phyloP scores from a whole-genome alignment of 2,329 filamentous ascomycete genomes.

The Orbilia ellipsospora region DNA sequence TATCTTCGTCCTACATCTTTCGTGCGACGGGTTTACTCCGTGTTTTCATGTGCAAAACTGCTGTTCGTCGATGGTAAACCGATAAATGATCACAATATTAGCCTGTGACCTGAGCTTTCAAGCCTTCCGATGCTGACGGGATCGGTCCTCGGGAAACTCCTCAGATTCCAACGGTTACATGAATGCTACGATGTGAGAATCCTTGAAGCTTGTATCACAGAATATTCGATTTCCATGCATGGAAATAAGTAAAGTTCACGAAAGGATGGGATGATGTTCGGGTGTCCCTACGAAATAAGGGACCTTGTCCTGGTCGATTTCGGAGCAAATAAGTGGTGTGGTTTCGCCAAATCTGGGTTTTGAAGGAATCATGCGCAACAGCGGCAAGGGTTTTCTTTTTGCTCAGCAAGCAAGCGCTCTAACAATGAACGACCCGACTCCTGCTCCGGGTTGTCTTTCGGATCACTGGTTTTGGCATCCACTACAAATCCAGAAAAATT shows the following conservation, averaged over 20 bases:
- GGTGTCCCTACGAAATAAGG: neutral
- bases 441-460: constrained; percentile 35
- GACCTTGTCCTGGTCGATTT: constrained; percentile 22
- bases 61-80: neutral
- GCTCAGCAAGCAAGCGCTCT: constrained; percentile 24
- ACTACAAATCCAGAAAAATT: neutral
- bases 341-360: constrained; percentile 30
- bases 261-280: constrained; percentile 29
- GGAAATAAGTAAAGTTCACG: constrained; percentile 1
- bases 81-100: constrained; percentile 27
- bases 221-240: constrained; percentile 36
- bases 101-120: neutral
- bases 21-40: constrained; percentile 28
- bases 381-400: constrained; percentile 22
- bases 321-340: constrained; percentile 13
- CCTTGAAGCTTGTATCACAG: constrained; percentile 23
- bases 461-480: constrained; percentile 20
- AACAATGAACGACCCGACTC: constrained; percentile 4
- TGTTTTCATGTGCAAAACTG: constrained; percentile 26
- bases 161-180: constrained; percentile 10
- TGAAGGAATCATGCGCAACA: constrained; percentile 21
- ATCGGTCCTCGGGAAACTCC: constrained; percentile 26
- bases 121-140: neutral
- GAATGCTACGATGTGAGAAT: constrained; percentile 1
- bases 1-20: constrained; percentile 6